These are phyloP conservation scores for Phytophthora tentaculata DNA, from an alignment of 352 stramenopile genomes.

Conservation along the genomic window DNA sequence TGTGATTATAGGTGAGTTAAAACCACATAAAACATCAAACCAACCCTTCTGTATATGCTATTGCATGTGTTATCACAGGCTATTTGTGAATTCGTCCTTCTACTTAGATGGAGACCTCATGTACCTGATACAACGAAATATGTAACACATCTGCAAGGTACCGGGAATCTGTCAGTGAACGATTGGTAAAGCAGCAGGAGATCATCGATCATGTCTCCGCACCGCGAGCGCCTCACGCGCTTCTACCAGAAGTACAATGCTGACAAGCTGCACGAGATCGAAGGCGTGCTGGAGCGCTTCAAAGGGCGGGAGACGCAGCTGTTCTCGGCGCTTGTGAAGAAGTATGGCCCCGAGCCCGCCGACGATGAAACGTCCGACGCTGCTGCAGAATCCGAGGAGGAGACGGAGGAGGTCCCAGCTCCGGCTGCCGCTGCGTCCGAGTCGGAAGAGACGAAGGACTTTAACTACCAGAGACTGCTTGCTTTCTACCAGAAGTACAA, in stretches of 20 bases:
- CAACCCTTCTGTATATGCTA: too few species aligned
- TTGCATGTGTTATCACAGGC: neutral
- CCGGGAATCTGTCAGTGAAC: conserved; percentile 22
- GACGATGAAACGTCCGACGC: conserved; percentile 50
- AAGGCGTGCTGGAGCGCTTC: conserved; percentile 83
- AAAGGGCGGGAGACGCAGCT: conserved; percentile 77
- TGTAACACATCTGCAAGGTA: neutral
- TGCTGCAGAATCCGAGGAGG: conserved; percentile 5
- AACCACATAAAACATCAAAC: neutral
- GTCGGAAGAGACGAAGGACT: conserved; percentile 38
- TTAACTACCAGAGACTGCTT: conserved; percentile 70
- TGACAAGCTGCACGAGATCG: conserved; percentile 84
- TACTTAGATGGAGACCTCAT: too few species aligned
- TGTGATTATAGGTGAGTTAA: too few species aligned
- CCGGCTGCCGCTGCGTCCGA: conserved; percentile 22
- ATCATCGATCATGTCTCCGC: conserved; percentile 51
- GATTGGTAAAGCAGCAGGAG: conserved; percentile 35
- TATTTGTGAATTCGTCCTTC: neutral
- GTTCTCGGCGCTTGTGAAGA: conserved; percentile 81
- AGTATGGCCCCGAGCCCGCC: conserved; percentile 80
- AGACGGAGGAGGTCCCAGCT: conserved; percentile 17
- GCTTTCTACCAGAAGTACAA: conserved; percentile 90
- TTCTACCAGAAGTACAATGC: conserved; percentile 90
- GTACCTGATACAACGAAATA: too few species aligned
- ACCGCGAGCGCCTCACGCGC: conserved; percentile 72